Evolutionary conservation across 2,329 filamentous ascomycete genomes (phyloP), one percentile per base, ranked within the genome.

Genomic region (Cytospora chrysosperma): DNA sequence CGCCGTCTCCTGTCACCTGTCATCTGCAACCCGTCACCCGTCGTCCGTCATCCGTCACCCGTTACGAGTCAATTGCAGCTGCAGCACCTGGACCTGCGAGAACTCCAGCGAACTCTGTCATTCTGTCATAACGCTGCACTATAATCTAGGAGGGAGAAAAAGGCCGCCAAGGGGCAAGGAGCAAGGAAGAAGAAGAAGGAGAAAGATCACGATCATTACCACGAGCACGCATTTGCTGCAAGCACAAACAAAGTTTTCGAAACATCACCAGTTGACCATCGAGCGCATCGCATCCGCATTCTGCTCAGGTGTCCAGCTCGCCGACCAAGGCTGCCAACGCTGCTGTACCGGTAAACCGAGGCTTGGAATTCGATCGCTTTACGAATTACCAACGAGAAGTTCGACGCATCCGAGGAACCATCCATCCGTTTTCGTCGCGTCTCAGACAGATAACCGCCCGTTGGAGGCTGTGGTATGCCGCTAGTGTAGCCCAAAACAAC

Each of bases 211-310:
- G 17, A 55, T 27, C 40, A 52, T 62, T 51, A 27, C 32, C 30
- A 54, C 43, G 43, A 65, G 40, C 63, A 59, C 63, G 21, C 21
- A 37, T 56, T 53, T 47, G 37, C 52, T 59, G 56, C 52, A 55
- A 55, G 53, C 56, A 59, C 63, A 51, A 56, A 56, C 52, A 19
- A 59, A 30, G 21, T 19, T 24, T 32, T 24, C 37, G 52, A 52
- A 53, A 34, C 52, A 49, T 30, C 43, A 32, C 40, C n/a, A n/a
- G n/a, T n/a, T n/a, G n/a, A n/a, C n/a, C 40, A 40, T 61, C 59
- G 28, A 61, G 32, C 51, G 59, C 51, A 55, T 8, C 51, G 59
- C 51, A 55, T 8, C 43, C 27, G n/a, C n/a, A n/a, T n/a, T n/a
- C n/a, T n/a, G n/a, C n/a, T n/a, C n/a, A n/a, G n/a, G n/a, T n/a